Evolutionary conservation across 2,329 filamentous ascomycete species (phyloP).

Genomic region (Fusarium sacchari): DNA sequence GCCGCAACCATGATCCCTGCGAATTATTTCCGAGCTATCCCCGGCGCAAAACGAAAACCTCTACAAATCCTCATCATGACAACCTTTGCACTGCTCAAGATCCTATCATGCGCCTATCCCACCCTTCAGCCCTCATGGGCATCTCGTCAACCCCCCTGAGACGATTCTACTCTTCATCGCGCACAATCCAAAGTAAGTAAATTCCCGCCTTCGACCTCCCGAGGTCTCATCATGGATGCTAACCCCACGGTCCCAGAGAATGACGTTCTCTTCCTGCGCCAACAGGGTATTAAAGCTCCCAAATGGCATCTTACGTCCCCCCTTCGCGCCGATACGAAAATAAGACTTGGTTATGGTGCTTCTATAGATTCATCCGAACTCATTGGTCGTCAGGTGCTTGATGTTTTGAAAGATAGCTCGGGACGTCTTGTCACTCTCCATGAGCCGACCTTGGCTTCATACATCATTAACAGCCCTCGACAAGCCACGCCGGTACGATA

Average conservation of each 20-base stretch:
- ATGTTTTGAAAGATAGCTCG: conserved; percentile 64
- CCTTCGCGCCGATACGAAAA: conserved; percentile 45
- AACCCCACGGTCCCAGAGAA: conserved; percentile 46
- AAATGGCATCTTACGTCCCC: conserved; percentile 54
- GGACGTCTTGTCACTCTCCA: conserved; percentile 65
- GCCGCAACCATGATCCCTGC: not conserved
- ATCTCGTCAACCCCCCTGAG: not conserved
- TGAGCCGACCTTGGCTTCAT: conserved; percentile 77
- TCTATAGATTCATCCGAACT: conserved; percentile 63
- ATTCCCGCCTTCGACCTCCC: not conserved
- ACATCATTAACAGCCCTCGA: conserved; percentile 73
- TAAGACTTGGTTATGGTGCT: conserved; percentile 58
- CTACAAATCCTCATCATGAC: conserved; percentile 29
- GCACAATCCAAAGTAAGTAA: conserved; percentile 43
- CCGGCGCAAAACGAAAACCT: conserved; percentile 36
- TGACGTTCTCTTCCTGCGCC: conserved; percentile 54
- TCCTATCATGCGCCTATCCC: conserved; percentile 28
- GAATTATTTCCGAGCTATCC: conserved; percentile 37
- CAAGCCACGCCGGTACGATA: conserved; percentile 73
- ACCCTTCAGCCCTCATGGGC: conserved; percentile 4
- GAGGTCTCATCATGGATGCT: conserved; percentile 13
- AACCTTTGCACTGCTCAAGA: not conserved
- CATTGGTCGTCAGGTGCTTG: conserved; percentile 70
- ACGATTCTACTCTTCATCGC: conserved; percentile 43
- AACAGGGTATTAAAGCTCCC: conserved; percentile 49